These are phyloP conservation scores for Pseudogymnoascus sp. DNA, from an alignment of 2,329 filamentous ascomycete genomes.

Conservation along the genomic window DNA sequence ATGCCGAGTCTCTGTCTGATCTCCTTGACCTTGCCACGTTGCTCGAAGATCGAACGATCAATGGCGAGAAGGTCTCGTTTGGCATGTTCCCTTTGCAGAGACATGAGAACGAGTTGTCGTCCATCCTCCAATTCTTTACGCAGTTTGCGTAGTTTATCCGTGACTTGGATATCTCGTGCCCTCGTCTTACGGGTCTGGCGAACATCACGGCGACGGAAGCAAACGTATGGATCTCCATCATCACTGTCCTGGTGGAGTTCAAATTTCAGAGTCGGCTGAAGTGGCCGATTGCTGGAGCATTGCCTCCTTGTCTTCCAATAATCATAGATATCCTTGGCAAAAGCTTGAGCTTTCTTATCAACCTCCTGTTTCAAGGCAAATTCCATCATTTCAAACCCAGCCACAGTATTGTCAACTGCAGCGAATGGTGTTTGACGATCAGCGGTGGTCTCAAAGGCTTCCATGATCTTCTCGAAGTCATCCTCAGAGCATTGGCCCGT, in stretches of 20 bases:
- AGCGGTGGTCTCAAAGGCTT: constrained; percentile 86
- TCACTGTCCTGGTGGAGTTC: constrained; percentile 92
- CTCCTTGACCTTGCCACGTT: constrained; percentile 74
- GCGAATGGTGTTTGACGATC: constrained; percentile 80
- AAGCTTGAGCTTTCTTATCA: constrained; percentile 40
- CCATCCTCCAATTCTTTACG: constrained; percentile 87
- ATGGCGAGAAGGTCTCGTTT: constrained; percentile 70
- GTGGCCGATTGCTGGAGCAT: constrained; percentile 58
- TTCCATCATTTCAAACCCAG: constrained; percentile 70
- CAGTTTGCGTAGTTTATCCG: constrained; percentile 87
- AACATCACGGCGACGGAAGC: constrained; percentile 90
- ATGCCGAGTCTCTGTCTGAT: constrained; percentile 83
- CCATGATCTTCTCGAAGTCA: constrained; percentile 90
- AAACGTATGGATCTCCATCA: constrained; percentile 94
- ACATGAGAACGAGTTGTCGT: constrained; percentile 68
- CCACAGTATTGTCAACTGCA: constrained; percentile 78
- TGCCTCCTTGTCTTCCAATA: constrained; percentile 76
- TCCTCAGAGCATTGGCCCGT: constrained; percentile 70
- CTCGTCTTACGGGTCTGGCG: constrained; percentile 92
- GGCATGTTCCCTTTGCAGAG: constrained; percentile 71
- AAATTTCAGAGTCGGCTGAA: constrained; percentile 80
- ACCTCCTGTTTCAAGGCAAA: constrained; percentile 51
- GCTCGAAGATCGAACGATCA: constrained; percentile 74
- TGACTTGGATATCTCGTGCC: constrained; percentile 85
- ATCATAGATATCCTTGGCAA: constrained; percentile 76